phyloP scores from a whole-genome alignment of 176 grass and related monocot genomes.

The Cenchrus fungigraminus region DNA sequence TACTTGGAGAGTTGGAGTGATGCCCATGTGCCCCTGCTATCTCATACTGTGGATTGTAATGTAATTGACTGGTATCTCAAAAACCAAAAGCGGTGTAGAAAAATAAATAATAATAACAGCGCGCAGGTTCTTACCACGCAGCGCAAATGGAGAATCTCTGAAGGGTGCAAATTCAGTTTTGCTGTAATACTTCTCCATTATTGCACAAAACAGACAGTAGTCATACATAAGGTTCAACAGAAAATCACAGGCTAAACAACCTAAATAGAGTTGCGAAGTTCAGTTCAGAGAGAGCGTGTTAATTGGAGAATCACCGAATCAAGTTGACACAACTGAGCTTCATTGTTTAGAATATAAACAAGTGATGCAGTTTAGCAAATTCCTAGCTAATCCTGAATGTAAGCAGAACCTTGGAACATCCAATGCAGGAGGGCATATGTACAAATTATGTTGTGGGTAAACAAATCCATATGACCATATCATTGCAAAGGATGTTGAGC shows the following conservation, averaged over 20 bases:
- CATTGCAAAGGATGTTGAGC: background rate
- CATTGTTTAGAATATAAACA: background rate
- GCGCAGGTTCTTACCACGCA: constrained; percentile 26
- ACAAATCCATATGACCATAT: background rate
- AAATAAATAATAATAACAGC: background rate
- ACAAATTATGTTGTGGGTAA: background rate
- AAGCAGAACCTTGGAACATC: background rate
- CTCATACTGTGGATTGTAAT: no score
- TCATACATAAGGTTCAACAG: background rate
- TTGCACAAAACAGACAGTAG: constrained; percentile 16
- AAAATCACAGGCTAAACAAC: background rate
- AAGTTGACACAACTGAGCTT: background rate
- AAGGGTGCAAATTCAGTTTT: constrained; percentile 25
- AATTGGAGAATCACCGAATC: background rate
- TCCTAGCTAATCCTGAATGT: background rate
- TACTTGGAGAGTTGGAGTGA: no score
- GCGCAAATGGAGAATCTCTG: constrained; percentile 34
- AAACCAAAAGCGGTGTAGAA: background rate
- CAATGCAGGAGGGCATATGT: background rate
- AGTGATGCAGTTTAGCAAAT: background rate
- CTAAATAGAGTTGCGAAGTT: background rate
- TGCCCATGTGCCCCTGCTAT: no score
- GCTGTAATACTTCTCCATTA: constrained; percentile 45
- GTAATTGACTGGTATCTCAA: background rate
- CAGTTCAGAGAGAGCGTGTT: background rate